Conservation (phyloP, 139 green algal species). For the Dunaliella primolecta region DNA sequence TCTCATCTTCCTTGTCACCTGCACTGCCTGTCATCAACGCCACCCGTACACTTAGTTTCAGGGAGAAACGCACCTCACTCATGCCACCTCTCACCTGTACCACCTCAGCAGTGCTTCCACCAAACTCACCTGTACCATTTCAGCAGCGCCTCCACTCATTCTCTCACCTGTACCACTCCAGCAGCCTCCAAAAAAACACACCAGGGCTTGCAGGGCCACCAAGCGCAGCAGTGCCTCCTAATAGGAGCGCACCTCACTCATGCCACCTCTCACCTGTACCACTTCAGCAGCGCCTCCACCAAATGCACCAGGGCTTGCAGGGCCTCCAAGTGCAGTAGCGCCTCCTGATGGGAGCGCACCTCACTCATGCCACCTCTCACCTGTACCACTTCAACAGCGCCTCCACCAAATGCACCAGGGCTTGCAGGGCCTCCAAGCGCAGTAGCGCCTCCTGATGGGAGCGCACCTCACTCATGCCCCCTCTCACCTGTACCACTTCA, state of each 20-base stretch:
- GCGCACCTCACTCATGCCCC: slow-evolving; percentile 22
- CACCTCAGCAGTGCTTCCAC: slow-evolving; percentile 64
- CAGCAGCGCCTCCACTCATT: slow-evolving; percentile 35
- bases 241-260: too few relatives aligned
- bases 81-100: slow-evolving; percentile 44
- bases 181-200: slow-evolving; percentile 50
- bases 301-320: slow-evolving; percentile 72
- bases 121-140: slow-evolving; percentile 60
- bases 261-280: slow-evolving; percentile 56
- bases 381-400: slow-evolving; percentile 74
- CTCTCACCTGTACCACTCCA: slow-evolving; percentile 65
- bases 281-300: slow-evolving; percentile 59
- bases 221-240: slow-evolving; percentile 39
- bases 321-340: slow-evolving; percentile 58
- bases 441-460: slow-evolving; percentile 42
- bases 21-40: too few relatives aligned
- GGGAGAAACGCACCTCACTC: slow-evolving; percentile 36
- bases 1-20: too few relatives aligned
- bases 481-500: slow-evolving; percentile 65
- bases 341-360: slow-evolving; percentile 37
- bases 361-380: too few relatives aligned
- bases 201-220: slow-evolving; percentile 81
- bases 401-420: slow-evolving; percentile 56
- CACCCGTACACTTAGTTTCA: too few relatives aligned
- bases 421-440: slow-evolving; percentile 71